These are phyloP conservation scores for Alliaria petiolata DNA, from an alignment of 345 rosid species.

Conservation along the genomic window DNA sequence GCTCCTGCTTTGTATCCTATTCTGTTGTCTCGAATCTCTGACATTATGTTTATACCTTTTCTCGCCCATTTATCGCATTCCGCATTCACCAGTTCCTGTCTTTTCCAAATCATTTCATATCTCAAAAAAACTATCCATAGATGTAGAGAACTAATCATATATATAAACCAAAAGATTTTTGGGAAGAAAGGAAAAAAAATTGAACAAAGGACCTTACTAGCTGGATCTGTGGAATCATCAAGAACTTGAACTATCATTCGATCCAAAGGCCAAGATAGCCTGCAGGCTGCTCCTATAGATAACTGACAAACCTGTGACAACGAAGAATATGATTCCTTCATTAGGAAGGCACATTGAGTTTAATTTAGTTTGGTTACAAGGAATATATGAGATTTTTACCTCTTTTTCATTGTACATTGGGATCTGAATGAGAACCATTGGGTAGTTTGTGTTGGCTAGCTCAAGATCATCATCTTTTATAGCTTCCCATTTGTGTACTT, in stretches of 20 bases:
- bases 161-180: neutral
- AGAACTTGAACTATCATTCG: slow-evolving; percentile 60
- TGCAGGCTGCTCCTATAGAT: slow-evolving; percentile 65
- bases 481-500: slow-evolving; percentile 45
- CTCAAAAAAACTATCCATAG: slow-evolving; percentile 3
- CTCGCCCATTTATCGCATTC: slow-evolving; percentile 39
- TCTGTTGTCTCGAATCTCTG: slow-evolving; percentile 45
- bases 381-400: slow-evolving; percentile 11
- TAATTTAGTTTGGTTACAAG: neutral
- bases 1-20: slow-evolving; percentile 55
- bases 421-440: slow-evolving; percentile 39
- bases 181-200: neutral
- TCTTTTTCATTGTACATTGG: slow-evolving; percentile 43
- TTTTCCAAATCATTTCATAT: slow-evolving; percentile 14
- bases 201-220: slow-evolving; percentile 50
- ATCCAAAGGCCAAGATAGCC: slow-evolving; percentile 60
- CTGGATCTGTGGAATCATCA: slow-evolving; percentile 64
- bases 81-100: slow-evolving; percentile 32
- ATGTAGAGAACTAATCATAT: neutral
- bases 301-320: slow-evolving; percentile 52
- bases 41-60: slow-evolving; percentile 36
- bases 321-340: slow-evolving; percentile 5
- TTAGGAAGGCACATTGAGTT: neutral
- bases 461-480: slow-evolving; percentile 45
- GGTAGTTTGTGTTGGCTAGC: slow-evolving; percentile 37